These are phyloP conservation scores for Salinomyces thailandicus DNA, from an alignment of 2,329 filamentous ascomycete genomes.

Conservation along the genomic window DNA sequence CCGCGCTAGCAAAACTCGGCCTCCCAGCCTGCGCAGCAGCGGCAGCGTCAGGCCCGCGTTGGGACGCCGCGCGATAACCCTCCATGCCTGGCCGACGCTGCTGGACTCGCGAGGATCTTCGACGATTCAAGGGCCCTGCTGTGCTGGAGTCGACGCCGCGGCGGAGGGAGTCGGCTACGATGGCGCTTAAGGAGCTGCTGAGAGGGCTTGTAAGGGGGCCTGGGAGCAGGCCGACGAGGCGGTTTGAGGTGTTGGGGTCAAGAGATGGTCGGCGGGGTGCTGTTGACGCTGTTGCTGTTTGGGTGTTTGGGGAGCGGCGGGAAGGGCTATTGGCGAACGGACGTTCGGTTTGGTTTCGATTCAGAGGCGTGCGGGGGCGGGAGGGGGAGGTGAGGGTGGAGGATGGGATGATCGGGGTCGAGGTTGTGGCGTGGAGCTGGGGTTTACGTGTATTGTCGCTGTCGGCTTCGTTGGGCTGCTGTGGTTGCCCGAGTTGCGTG, in stretches of 20 bases:
- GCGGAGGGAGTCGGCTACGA: constrained; percentile 56
- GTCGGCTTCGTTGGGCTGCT: constrained; percentile 6
- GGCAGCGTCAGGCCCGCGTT: too few relatives aligned
- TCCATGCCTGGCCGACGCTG: too few relatives aligned
- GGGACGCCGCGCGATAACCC: too few relatives aligned
- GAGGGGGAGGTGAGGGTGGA: constrained; percentile 9
- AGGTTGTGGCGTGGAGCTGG: constrained; percentile 28
- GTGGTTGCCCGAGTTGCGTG: constrained; percentile 9
- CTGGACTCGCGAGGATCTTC: too few relatives aligned
- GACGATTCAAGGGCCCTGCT: too few relatives aligned
- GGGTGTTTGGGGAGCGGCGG: constrained; percentile 4
- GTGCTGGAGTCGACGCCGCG: too few relatives aligned
- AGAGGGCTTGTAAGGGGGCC: constrained; percentile 51
- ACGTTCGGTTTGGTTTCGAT: constrained; percentile 11
- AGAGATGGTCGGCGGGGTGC: constrained; percentile 6
- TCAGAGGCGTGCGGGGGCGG: constrained; percentile 18
- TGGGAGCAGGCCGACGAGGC: constrained; percentile 45
- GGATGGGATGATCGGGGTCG: constrained; percentile 21
- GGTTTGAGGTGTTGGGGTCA: constrained; percentile 25
- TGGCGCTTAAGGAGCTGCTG: constrained; percentile 49
- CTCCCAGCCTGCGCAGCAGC: too few relatives aligned
- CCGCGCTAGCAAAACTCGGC: too few relatives aligned
- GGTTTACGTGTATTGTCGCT: constrained; percentile 6
- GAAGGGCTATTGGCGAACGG: constrained; percentile 2
- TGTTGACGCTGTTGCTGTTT: too few relatives aligned